These are phyloP conservation scores for Solanum chilense DNA, from an alignment of 257 asterid genomes.

Conservation along the genomic window DNA sequence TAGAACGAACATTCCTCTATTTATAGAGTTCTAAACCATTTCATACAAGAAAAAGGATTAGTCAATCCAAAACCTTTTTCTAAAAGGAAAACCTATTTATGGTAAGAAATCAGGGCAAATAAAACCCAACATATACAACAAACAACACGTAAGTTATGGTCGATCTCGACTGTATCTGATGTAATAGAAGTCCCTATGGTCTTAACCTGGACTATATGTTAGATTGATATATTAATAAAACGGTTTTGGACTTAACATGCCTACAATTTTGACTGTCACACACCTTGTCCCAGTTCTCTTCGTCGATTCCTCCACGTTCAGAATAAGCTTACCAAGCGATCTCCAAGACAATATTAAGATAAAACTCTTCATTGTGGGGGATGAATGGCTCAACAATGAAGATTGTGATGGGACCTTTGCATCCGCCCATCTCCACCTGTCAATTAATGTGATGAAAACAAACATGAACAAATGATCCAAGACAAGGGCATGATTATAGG, in stretches of 20 bases:
- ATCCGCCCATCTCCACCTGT: constrained; percentile 94
- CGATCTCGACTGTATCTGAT: constrained; percentile 16
- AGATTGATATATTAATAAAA: background rate
- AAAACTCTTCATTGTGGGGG: constrained; percentile 80
- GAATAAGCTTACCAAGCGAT: constrained; percentile 91
- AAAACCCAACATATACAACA: too few relatives aligned
- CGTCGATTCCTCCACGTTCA: constrained; percentile 92
- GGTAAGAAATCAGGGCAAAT: too few relatives aligned
- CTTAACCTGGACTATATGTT: constrained; percentile 39
- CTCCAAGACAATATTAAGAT: constrained; percentile 77
- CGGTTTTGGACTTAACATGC: background rate
- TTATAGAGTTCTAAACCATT: too few relatives aligned
- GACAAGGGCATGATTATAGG: background rate
- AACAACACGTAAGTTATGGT: too few relatives aligned
- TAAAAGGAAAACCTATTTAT: too few relatives aligned
- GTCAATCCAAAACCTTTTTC: too few relatives aligned
- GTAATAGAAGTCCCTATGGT: constrained; percentile 59
- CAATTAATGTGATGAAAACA: background rate
- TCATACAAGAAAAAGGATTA: too few relatives aligned
- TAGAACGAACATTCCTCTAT: too few relatives aligned
- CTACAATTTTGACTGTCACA: background rate
- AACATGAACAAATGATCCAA: background rate
- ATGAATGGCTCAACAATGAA: constrained; percentile 88
- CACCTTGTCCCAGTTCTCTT: constrained; percentile 98
- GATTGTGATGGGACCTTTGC: constrained; percentile 89